Base-by-base conservation (phyloP, 768 basidiomycete genomes). In the Russula sp. region DNA sequence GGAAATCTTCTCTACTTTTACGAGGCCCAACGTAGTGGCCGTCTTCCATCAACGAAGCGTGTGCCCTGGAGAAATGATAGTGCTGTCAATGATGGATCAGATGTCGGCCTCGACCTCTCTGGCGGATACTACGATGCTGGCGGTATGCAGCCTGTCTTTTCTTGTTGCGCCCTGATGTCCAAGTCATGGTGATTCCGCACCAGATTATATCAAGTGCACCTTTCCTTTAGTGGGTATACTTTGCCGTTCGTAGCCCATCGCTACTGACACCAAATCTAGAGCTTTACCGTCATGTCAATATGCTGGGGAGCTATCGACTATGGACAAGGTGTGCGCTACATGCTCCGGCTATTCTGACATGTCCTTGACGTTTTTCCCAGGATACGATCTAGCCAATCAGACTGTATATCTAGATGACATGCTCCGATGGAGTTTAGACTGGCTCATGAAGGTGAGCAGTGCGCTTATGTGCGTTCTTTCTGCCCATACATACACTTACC, bases 61-160 rank as follows among this genome's bases (percentile, higher is more conserved):
- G 90, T 95, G 2, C 70, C 81, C 29, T 98, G 95, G 95, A 78
- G 94, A 56, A 97, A 97, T 68, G 81, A 87, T 59, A 92, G 90
- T 68, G 82, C 83, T 18, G 67, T 86, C 25, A 75, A 83, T 39
- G 95, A 98, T 73, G 95, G 93, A 14, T 73, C 77, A 60, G 87
- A 92, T 65, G 85, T 78, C 38, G 79, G 79, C 6, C 69, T 93
- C 16, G 89, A 98, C 71, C 74, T 97, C 56, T 84, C 79, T 36
- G 92, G 93, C 71, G 95, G 94, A 7, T 96, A 87, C 70, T 95
- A 91, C 70, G 94, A 96, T 77, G 93, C 94, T 62, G 93, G 93
- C 76, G 90, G 90, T 89, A 69, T 68, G 76, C 67, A 62, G 46
- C 41, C 20, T 16, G 29, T 1, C 34, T 22, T 43, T 10, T 57